Conservation (phyloP, 2,329 filamentous ascomycete species). For the Alternaria gansuensis region DNA sequence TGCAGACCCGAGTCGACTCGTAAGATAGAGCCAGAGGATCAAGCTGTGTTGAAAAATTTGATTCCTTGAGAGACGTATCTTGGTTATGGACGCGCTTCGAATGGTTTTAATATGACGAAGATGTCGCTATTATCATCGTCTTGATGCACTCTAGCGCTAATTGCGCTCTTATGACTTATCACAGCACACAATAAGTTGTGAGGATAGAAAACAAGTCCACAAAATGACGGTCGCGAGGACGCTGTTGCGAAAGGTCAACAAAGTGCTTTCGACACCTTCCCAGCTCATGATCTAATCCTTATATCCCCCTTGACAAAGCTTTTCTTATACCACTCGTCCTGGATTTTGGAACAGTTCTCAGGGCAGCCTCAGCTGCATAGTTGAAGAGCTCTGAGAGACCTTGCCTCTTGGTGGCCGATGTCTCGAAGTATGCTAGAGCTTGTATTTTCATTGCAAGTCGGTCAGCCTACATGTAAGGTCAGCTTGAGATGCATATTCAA, state of each 20-base stretch:
- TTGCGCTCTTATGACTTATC: background rate
- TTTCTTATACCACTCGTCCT: background rate
- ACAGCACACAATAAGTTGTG: background rate
- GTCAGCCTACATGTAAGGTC: conserved; percentile 16
- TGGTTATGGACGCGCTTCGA: no score
- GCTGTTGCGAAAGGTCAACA: background rate
- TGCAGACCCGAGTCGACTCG: background rate
- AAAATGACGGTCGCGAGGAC: no score
- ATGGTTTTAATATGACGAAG: background rate
- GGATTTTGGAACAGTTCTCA: background rate
- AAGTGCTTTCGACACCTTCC: background rate
- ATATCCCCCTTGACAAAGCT: background rate
- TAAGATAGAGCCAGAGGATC: background rate
- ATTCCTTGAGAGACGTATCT: background rate
- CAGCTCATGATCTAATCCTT: background rate
- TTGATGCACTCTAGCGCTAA: background rate
- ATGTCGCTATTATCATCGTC: background rate
- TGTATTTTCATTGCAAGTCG: conserved; percentile 24
- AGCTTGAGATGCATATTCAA: background rate
- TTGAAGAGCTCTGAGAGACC: conserved; percentile 26
- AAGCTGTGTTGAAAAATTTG: background rate
- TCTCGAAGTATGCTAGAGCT: conserved; percentile 30
- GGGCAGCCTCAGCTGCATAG: conserved; percentile 17
- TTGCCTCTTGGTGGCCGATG: conserved; percentile 20
- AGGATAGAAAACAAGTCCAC: background rate